These are phyloP conservation scores for Neohortaea acidophila DNA, from an alignment of 495 filamentous ascomycete species.

Conservation along the genomic window DNA sequence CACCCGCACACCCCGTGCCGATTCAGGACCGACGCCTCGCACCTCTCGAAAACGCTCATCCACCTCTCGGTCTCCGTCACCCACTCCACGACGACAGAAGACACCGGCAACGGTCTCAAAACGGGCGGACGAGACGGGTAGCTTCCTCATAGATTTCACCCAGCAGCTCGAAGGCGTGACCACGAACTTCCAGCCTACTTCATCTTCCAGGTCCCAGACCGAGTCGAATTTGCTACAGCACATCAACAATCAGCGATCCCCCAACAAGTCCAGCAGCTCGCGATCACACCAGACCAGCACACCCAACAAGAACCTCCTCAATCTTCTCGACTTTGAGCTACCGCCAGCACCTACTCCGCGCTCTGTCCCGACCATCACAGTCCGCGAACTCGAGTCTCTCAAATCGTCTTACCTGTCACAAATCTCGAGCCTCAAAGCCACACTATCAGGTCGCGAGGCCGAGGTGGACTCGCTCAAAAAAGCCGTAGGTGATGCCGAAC, in stretches of 20 bases:
- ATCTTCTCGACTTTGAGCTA: constrained; percentile 85
- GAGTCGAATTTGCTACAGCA: constrained; percentile 32
- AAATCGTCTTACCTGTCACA: constrained; percentile 82
- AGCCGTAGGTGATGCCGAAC: constrained; percentile 76
- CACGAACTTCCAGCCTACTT: constrained; percentile 26
- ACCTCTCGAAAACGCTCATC: constrained; percentile 25
- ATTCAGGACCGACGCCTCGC: constrained; percentile 23
- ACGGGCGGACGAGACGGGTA: constrained; percentile 43
- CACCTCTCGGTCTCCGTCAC: constrained; percentile 36
- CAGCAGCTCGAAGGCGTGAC: constrained; percentile 46
- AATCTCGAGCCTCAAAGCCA: constrained; percentile 77
- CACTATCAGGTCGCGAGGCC: constrained; percentile 77
- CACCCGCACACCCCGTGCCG: constrained; percentile 20
- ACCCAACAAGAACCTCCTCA: constrained; percentile 37
- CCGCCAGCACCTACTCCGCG: constrained; percentile 79
- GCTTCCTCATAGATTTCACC: constrained; percentile 73
- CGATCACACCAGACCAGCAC: constrained; percentile 28
- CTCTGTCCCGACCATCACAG: constrained; percentile 77
- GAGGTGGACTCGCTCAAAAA: constrained; percentile 72
- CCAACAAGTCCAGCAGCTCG: constrained; percentile 16
- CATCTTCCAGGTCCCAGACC: constrained; percentile 30
- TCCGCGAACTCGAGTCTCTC: constrained; percentile 78
- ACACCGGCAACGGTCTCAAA: constrained; percentile 23
- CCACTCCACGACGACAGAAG: constrained; percentile 41
- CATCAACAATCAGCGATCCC: constrained; percentile 31